These are phyloP conservation scores for Mortierella sp. DNA, from an alignment of 371 early-diverging fungal species.

Conservation along the genomic window DNA sequence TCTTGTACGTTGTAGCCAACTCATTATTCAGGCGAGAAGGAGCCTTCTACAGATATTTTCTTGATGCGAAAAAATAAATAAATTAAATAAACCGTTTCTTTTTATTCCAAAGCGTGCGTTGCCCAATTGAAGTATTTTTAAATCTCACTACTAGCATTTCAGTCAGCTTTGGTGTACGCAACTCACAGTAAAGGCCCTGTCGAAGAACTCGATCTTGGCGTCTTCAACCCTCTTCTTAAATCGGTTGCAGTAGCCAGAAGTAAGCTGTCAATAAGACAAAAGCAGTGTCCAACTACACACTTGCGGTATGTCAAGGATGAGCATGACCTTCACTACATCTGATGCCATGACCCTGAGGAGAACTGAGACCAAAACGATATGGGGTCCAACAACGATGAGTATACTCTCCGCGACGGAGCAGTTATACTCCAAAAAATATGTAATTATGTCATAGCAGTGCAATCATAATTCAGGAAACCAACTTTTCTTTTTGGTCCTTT, in stretches of 20 bases:
- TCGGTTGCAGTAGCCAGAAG: background rate
- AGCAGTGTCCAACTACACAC: background rate
- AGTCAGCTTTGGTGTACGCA: conserved; percentile 16
- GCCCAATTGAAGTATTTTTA: no score
- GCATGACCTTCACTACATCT: conserved; percentile 21
- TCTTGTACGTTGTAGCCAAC: no score
- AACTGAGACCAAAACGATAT: background rate
- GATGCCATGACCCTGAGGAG: conserved; percentile 10
- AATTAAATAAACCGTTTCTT: no score
- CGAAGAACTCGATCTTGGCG: background rate
- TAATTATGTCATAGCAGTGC: no score
- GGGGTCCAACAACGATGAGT: background rate
- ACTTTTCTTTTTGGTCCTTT: no score
- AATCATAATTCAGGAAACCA: no score
- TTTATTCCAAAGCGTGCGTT: no score
- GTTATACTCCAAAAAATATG: background rate
- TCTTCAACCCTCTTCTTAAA: background rate
- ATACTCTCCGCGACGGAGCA: background rate
- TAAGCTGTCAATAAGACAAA: background rate
- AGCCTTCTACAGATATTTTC: no score
- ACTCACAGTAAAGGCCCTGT: conserved; percentile 22
- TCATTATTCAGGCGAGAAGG: no score
- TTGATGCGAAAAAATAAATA: no score
- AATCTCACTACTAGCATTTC: no score
- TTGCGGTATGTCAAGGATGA: conserved; percentile 13